Conservation (phyloP, 164 flowering plant genomes). For the Berberis vulgaris region DNA sequence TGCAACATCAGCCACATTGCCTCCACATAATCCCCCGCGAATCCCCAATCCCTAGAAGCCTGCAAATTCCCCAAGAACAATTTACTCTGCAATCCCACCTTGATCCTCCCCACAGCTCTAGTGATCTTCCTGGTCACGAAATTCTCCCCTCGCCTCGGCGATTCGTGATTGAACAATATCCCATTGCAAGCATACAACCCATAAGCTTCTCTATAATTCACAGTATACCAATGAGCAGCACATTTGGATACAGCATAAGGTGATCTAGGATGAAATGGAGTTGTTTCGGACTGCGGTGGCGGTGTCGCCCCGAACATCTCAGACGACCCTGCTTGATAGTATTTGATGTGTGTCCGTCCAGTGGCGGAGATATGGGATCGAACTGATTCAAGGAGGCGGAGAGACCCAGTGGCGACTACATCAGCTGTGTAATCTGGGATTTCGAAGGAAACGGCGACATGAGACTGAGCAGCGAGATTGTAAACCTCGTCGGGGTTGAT, state of each 20-base stretch:
- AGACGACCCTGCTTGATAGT: constrained; percentile 94
- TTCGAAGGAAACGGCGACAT: constrained; percentile 95
- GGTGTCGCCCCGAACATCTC: constrained; percentile 94
- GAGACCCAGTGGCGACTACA: constrained; percentile 90
- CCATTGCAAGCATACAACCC: constrained; percentile 14
- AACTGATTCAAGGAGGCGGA: constrained; percentile 82
- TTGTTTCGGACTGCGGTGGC: constrained; percentile 74
- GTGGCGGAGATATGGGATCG: constrained; percentile 71
- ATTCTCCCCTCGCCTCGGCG: too few relatives aligned
- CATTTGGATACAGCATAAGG: constrained; percentile 87
- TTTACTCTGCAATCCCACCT: constrained; percentile 55
- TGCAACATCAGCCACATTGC: constrained; percentile 99
- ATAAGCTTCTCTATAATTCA: constrained; percentile 89
- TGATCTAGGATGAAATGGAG: constrained; percentile 91
- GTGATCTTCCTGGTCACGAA: too few relatives aligned
- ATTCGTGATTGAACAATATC: too few relatives aligned
- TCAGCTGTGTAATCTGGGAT: constrained; percentile 96
- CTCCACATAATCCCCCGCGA: constrained; percentile 93
- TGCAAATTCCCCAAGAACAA: constrained; percentile 76
- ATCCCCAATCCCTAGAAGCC: constrained; percentile 86
- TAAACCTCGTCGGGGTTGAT: constrained; percentile 92
- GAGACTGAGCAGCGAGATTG: constrained; percentile 93
- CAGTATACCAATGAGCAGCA: constrained; percentile 99
- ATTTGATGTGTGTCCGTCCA: constrained; percentile 47
- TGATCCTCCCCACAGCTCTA: too few relatives aligned